Conservation (phyloP, 345 rosid species). For the Rhizophora mangle region DNA sequence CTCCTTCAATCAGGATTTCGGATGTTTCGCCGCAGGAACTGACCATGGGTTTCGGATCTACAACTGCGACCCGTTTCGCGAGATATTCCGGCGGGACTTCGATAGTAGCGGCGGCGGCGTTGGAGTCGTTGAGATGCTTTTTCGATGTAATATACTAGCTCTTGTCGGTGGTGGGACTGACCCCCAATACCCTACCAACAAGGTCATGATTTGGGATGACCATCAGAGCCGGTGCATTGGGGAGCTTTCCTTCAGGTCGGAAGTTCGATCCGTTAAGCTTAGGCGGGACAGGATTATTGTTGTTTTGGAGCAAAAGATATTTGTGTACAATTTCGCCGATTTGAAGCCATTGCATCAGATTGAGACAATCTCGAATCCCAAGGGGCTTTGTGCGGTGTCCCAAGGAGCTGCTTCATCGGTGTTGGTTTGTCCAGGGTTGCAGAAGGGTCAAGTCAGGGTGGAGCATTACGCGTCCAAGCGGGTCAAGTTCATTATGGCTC, state of each 20-base stretch:
- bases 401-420: conserved; percentile 72
- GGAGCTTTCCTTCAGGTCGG: conserved; percentile 85
- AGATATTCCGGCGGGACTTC: conserved; percentile 90
- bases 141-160: conserved; percentile 83
- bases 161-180: conserved; percentile 89
- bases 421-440: conserved; percentile 81
- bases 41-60: conserved; percentile 86
- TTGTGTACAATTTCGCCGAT: conserved; percentile 80
- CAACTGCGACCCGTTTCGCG: conserved; percentile 90
- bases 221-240: conserved; percentile 82
- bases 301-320: conserved; percentile 77
- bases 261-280: conserved; percentile 73
- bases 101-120: conserved; percentile 67
- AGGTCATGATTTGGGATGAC: conserved; percentile 96
- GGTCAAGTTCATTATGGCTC: conserved; percentile 88
- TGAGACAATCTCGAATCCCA: conserved; percentile 82
- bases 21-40: conserved; percentile 85
- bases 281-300: conserved; percentile 77
- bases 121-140: conserved; percentile 82
- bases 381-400: conserved; percentile 84
- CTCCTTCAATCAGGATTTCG: conserved; percentile 83
- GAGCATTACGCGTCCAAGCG: conserved; percentile 86
- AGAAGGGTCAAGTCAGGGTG: conserved; percentile 84
- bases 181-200: conserved; percentile 77
- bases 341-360: conserved; percentile 83